phyloP scores from a whole-genome alignment of 2,329 filamentous ascomycete genomes.

The Aspergillus cejpii region DNA sequence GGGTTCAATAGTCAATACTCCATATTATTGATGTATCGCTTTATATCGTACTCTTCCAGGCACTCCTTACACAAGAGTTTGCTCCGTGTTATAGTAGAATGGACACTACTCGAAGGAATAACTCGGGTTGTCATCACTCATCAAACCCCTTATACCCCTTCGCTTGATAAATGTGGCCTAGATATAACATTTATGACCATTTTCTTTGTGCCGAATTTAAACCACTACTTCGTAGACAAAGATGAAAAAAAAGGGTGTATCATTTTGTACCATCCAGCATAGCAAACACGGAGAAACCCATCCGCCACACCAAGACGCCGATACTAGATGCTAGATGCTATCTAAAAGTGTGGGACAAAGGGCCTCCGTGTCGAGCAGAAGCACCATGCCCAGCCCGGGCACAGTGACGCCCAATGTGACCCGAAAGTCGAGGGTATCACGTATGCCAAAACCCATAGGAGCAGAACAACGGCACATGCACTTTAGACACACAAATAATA shows the following conservation, averaged over 20 bases:
- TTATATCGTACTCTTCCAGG: not conserved
- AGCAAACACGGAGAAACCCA: not conserved
- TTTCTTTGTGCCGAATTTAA: too few species aligned
- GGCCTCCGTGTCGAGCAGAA: slow-evolving; percentile 1
- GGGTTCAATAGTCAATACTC: too few species aligned
- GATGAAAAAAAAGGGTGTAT: not conserved
- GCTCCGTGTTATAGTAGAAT: not conserved
- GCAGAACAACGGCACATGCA: not conserved
- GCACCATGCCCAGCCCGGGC: not conserved
- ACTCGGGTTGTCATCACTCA: not conserved
- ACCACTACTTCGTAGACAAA: too few species aligned
- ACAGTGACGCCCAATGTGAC: not conserved
- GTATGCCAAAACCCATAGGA: slow-evolving; percentile 4
- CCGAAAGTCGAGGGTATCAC: slow-evolving; percentile 13
- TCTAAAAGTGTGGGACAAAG: slow-evolving; percentile 1
- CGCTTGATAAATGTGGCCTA: too few species aligned
- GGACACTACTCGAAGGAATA: not conserved
- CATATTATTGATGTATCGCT: not conserved
- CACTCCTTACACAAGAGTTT: not conserved
- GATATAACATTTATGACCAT: too few species aligned
- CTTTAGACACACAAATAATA: slow-evolving; percentile 1
- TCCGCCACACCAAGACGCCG: not conserved
- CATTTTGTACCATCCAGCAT: not conserved
- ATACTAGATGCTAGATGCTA: slow-evolving; percentile 5
- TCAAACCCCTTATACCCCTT: not conserved